A percentile compares a stretch with the other conserved stretches of the same genome.
Conservation (phyloP, 495 filamentous ascomycete species). For the Lasiosphaeriaceae sp. region DNA sequence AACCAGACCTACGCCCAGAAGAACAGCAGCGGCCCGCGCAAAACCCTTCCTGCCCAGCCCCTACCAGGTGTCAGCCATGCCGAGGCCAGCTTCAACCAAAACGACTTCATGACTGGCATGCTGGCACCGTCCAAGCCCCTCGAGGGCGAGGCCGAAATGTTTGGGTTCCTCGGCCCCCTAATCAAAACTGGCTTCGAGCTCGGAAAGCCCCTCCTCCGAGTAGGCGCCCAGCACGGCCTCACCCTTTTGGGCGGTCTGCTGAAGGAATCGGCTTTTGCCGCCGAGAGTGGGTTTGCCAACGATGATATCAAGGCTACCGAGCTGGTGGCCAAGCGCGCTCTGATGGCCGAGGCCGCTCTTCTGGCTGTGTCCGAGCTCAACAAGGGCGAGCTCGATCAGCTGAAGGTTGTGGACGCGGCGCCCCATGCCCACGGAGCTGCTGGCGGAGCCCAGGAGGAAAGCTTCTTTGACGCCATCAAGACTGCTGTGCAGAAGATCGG, state of each 20-base stretch:
- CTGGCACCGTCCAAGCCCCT: conserved; percentile 2
- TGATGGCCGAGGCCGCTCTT: conserved; percentile 37
- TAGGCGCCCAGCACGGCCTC: not conserved
- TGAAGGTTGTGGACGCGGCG: conserved; percentile 2
- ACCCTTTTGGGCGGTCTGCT: not conserved
- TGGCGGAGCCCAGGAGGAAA: conserved; percentile 9
- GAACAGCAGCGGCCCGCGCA: not conserved
- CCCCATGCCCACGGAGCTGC: not conserved
- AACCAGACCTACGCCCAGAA: not conserved
- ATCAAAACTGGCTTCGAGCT: conserved; percentile 3
- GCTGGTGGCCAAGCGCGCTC: conserved; percentile 26
- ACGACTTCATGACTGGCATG: not conserved
- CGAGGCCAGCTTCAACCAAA: not conserved
- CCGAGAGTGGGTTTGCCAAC: not conserved
- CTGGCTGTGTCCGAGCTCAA: conserved; percentile 28
- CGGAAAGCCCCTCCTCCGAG: conserved; percentile 7
- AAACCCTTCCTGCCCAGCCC: not conserved
- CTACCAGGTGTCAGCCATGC: not conserved
- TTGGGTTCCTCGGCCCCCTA: conserved; percentile 6
- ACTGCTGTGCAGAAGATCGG: conserved; percentile 18
- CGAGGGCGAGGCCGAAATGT: conserved; percentile 7
- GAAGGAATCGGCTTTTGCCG: not conserved
- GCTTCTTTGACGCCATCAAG: conserved; percentile 25
- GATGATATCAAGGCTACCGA: conserved; percentile 11
- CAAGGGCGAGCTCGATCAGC: conserved; percentile 17